Evolutionary conservation across 1,139 yeast genomes (phyloP).

Genomic region (Kodamaea plutei): DNA sequence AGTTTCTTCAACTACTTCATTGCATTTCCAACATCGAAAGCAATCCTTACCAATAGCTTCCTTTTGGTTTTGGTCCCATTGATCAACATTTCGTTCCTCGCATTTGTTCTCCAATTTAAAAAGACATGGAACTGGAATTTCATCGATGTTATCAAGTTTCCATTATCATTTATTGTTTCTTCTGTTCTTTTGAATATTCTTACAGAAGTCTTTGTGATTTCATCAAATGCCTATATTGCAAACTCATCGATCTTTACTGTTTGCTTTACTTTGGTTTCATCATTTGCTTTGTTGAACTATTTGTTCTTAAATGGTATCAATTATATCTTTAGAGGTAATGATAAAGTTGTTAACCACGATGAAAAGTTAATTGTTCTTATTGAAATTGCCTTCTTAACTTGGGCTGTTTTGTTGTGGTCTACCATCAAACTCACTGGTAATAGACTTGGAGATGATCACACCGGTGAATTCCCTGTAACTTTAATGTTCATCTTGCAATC

Average conservation of each 20-base stretch:
- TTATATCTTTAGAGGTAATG: constrained; percentile 37
- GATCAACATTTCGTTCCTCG: constrained; percentile 42
- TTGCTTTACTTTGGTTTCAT: constrained; percentile 38
- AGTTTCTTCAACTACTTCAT: constrained; percentile 61
- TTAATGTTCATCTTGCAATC: constrained; percentile 51
- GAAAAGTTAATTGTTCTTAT: constrained; percentile 67
- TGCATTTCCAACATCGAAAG: constrained; percentile 44
- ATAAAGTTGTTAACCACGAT: constrained; percentile 56
- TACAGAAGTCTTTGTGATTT: constrained; percentile 27
- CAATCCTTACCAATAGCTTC: constrained; percentile 47
- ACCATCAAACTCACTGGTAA: constrained; percentile 46
- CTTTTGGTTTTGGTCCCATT: constrained; percentile 55
- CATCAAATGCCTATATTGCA: constrained; percentile 52
- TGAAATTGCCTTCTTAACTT: constrained; percentile 51
- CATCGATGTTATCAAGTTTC: constrained; percentile 45
- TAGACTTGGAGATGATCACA: constrained; percentile 41
- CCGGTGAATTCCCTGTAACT: constrained; percentile 58
- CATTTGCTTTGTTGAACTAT: constrained; percentile 54
- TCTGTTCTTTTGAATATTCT: constrained; percentile 31
- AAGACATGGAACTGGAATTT: constrained; percentile 48
- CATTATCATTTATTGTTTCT: constrained; percentile 50
- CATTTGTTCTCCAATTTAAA: constrained; percentile 42
- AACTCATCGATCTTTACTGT: constrained; percentile 47
- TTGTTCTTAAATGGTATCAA: constrained; percentile 46
- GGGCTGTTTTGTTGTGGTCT: constrained; percentile 49